These are phyloP conservation scores for Pichia sp. DNA, from an alignment of 1,139 yeast species.

Conservation along the genomic window DNA sequence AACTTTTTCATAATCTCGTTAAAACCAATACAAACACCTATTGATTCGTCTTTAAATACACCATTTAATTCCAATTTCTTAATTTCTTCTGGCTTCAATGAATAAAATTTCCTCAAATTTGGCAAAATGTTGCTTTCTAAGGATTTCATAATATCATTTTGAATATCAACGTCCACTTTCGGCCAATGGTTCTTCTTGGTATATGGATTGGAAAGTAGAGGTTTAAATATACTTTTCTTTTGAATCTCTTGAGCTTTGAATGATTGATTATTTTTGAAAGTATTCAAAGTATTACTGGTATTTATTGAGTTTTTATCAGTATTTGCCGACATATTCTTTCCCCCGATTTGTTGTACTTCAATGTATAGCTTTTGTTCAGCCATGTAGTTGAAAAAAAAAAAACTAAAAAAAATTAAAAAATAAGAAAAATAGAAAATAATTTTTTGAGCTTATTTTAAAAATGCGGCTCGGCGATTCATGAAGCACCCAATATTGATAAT, in stretches of 20 bases:
- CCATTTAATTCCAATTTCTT: constrained; percentile 23
- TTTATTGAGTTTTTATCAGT: too few relatives aligned
- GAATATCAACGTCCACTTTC: constrained; percentile 31
- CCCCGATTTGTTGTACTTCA: too few relatives aligned
- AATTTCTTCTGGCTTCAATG: constrained; percentile 18
- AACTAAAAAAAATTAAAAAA: too few relatives aligned
- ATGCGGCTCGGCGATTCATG: too few relatives aligned
- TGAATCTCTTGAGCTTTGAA: constrained; percentile 10
- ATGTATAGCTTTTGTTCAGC: too few relatives aligned
- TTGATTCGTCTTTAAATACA: constrained; percentile 12
- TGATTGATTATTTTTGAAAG: not conserved
- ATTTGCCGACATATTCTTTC: too few relatives aligned
- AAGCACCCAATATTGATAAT: too few relatives aligned
- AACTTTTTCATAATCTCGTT: constrained; percentile 43
- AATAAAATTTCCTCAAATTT: constrained; percentile 26
- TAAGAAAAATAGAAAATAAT: too few relatives aligned
- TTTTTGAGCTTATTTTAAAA: too few relatives aligned
- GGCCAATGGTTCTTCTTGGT: constrained; percentile 48
- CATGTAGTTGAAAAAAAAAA: too few relatives aligned
- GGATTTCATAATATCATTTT: constrained; percentile 33
- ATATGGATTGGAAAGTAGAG: constrained; percentile 53
- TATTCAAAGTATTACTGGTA: too few relatives aligned
- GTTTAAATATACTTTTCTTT: constrained; percentile 38
- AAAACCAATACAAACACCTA: constrained; percentile 38
- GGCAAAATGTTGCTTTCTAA: constrained; percentile 30